These are phyloP conservation scores for Yamadazyma jaroonii DNA, from an alignment of 1,139 yeast genomes.

Conservation along the genomic window DNA sequence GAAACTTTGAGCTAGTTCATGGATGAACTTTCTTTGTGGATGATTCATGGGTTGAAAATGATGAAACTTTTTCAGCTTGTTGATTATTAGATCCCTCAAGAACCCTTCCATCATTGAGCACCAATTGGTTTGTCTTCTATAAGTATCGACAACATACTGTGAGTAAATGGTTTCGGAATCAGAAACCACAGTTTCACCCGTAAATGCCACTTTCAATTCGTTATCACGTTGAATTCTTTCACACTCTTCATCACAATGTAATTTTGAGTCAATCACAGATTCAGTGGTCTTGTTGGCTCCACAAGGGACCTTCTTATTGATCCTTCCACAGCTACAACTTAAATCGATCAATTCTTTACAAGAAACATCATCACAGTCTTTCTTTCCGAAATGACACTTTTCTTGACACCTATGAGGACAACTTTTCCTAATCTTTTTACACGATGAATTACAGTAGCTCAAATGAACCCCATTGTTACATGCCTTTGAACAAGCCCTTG, in stretches of 20 bases:
- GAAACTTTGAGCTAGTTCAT: conserved; percentile 60
- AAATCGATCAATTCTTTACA: conserved; percentile 53
- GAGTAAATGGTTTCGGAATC: conserved; percentile 20
- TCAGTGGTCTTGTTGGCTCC: conserved; percentile 40
- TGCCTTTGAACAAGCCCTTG: conserved; percentile 49
- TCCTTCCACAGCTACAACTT: conserved; percentile 65
- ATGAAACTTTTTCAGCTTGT: conserved; percentile 23
- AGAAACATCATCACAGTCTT: conserved; percentile 33
- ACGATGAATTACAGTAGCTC: conserved; percentile 51
- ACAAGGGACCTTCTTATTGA: conserved; percentile 46
- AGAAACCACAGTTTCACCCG: conserved; percentile 15
- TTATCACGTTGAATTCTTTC: conserved; percentile 56
- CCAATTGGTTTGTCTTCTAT: conserved; percentile 57
- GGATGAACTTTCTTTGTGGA: conserved; percentile 70
- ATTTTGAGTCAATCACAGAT: conserved; percentile 27
- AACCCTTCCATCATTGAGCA: conserved; percentile 58
- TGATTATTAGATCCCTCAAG: conserved; percentile 45
- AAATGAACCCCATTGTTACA: conserved; percentile 31
- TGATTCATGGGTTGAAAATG: conserved; percentile 73
- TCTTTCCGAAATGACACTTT: conserved; percentile 60
- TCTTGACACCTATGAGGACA: conserved; percentile 67
- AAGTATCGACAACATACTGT: conserved; percentile 41
- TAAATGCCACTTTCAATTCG: conserved; percentile 62
- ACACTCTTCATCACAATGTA: conserved; percentile 75
- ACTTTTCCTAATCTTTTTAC: conserved; percentile 46